Conservation (phyloP, 345 rosid genomes). For the Punica granatum region DNA sequence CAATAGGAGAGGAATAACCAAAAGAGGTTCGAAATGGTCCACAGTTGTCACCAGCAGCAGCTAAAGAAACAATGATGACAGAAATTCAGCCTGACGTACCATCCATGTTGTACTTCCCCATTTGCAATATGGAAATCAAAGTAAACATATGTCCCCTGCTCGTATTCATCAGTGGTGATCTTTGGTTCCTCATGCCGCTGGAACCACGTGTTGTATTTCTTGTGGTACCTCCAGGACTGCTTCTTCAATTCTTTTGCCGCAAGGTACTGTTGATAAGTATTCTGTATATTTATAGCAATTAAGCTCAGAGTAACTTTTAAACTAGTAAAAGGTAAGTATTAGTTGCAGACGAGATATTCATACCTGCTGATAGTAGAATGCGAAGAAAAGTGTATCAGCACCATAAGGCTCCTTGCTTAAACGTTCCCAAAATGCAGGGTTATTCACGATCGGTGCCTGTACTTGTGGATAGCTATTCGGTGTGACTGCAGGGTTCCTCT, state of each 20-base stretch:
- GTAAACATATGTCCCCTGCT: constrained; percentile 93
- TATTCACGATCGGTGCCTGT: constrained; percentile 82
- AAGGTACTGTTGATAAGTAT: constrained; percentile 80
- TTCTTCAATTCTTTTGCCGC: constrained; percentile 97
- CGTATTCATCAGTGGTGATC: constrained; percentile 87
- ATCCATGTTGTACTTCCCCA: constrained; percentile 76
- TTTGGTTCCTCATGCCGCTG: constrained; percentile 95
- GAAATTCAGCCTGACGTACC: constrained; percentile 34
- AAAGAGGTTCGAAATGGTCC: background rate
- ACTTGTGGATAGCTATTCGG: constrained; percentile 89
- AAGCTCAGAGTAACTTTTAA: background rate
- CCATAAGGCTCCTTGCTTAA: constrained; percentile 49
- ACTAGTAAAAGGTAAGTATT: background rate
- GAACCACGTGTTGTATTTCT: constrained; percentile 95
- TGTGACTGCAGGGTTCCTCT: constrained; percentile 76
- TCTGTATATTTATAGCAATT: constrained; percentile 35
- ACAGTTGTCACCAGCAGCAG: background rate
- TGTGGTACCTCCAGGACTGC: constrained; percentile 97
- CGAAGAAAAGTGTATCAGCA: constrained; percentile 85
- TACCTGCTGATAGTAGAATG: constrained; percentile 96
- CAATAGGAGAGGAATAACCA: background rate
- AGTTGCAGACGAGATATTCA: constrained; percentile 1
- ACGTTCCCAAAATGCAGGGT: constrained; percentile 84
- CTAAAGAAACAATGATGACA: constrained; percentile 2
- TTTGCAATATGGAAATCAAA: constrained; percentile 83